Conservation (phyloP, 1,139 yeast species). For the Hyphopichia pseudoburtonii region DNA sequence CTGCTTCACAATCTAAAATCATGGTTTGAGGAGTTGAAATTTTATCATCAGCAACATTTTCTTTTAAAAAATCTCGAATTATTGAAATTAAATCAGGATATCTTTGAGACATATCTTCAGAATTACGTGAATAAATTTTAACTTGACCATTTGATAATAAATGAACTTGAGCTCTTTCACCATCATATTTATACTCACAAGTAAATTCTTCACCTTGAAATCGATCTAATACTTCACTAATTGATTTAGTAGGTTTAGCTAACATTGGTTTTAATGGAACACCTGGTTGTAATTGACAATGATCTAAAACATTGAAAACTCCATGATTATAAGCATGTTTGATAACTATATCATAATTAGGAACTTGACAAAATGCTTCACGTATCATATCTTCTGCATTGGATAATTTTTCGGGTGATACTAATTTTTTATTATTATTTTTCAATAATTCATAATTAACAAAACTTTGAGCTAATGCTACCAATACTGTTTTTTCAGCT, state of each 20-base stretch:
- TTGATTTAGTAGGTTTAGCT: conserved; percentile 95
- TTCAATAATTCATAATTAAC: conserved; percentile 51
- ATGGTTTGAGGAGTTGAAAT: conserved; percentile 43
- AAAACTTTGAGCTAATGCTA: conserved; percentile 82
- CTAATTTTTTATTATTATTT: conserved; percentile 15
- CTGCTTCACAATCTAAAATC: conserved; percentile 95
- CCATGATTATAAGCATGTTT: conserved; percentile 68
- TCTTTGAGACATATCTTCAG: conserved; percentile 95
- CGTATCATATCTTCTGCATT: conserved; percentile 76
- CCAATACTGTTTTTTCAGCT: conserved; percentile 88
- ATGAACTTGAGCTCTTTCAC: conserved; percentile 97
- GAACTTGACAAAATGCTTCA: conserved; percentile 88
- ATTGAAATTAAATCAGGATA: conserved; percentile 86
- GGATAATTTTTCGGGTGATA: conserved; percentile 42
- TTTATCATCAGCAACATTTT: conserved; percentile 30
- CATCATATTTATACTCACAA: conserved; percentile 96
- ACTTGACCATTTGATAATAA: conserved; percentile 65
- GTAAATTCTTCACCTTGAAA: conserved; percentile 85
- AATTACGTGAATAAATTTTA: conserved; percentile 84
- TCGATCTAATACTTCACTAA: conserved; percentile 84
- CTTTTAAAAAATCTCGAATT: conserved; percentile 57
- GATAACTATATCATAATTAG: conserved; percentile 82
- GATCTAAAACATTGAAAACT: conserved; percentile 58
- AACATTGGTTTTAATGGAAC: conserved; percentile 96
- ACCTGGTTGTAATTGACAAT: conserved; percentile 82